Base-by-base conservation (phyloP, 1,284 basidiomycete species). In the Tremellales sp. region DNA sequence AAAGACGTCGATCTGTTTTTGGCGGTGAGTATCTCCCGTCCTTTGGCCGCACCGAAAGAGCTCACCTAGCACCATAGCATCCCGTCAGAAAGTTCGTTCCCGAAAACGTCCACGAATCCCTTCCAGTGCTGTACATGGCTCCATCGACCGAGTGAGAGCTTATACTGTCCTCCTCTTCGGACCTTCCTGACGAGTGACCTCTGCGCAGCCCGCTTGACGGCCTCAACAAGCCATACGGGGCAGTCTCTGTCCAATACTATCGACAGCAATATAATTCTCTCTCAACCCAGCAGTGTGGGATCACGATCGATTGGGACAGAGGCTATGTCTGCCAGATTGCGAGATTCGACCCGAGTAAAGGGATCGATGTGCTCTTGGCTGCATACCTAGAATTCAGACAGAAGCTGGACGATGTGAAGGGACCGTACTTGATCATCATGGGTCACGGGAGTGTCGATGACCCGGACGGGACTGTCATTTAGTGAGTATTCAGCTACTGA, bases 41-140 rank as follows among this genome's bases (percentile, higher is more conserved):
- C n/a, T n/a, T n/a, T n/a, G n/a, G n/a, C n/a, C n/a, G n/a, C n/a
- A n/a, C n/a, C n/a, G n/a, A 36, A 36, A 36, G 29, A 16, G 29
- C 10, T 31, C n/a, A n/a, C n/a, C n/a, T n/a, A n/a, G n/a, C n/a
- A 31, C 47, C 78, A 75, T 76, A 68, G 67, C 88, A 92, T 65
- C 88, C 88, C n/a, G 87, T 92, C 58, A 85, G 78, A 76, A 86
- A 86, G 71, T 92, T 92, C 63, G 87, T 92, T 10, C 89, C 88
- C 9, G 81, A 79, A 54, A 83, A 85, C 60, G 87, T 91, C 7
- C 83, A 83, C n/a, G 61, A 70, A 28, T 53, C 48, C 18, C 47
- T 73, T 22, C 65, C 68, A 3, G 63, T 73, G 0, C 52, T 71
- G 5, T 73, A 72, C 53, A 70, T 71, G 67, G 60, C 68, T 0